Base-by-base conservation (phyloP, 495 filamentous ascomycete species). In the Penicillium paxilli region DNA sequence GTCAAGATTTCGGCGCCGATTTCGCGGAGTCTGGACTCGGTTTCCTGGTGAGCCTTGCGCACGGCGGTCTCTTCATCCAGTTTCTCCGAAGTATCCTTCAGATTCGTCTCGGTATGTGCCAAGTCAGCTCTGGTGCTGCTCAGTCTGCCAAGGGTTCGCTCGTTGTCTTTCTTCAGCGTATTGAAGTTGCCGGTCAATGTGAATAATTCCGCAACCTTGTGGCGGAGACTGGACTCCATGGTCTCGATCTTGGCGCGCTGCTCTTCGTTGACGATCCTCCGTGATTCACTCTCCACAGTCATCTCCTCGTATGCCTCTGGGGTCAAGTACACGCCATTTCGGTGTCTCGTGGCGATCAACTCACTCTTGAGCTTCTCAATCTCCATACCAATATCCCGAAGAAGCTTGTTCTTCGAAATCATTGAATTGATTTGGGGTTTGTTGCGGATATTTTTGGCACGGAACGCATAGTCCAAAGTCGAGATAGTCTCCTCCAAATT, bases 401-500 rank as follows among this genome's bases (percentile, higher is more conserved):
- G 81, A 17, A 98, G 71, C 4, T 90, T 96, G 68, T 93, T 93
- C 69, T 98, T 98, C 16, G 89, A 91, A 49, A 96, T 82, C 62
- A 88, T 82, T 25, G 89, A 88, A 68, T 98, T 98, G 60, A 95
- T 82, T 63, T 98, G 94, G 4, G 94, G 94, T 67, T 97, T 96
- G 68, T 98, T 98, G 19, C 90, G 88, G 56, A 98, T 98, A 62
- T 98, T 96, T 75, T 98, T 98, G 3, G 95, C 94, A 19, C 94
- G 83, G 67, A 97, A 96, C 9, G 94, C 95, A 65, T 98, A 98
- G 67, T 98, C 94, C 3, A 98, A 79, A 0, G 95, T 98, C 2
- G 93, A 97, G 46, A 98, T 97, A 0, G 94, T 98, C 68, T 98
- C 94, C 62, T 98, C 94, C 12, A 98, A 79, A 62, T 97, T 98